Conservation (phyloP, 805 yeast species). For the Yamadazyma paraphyllophila region DNA sequence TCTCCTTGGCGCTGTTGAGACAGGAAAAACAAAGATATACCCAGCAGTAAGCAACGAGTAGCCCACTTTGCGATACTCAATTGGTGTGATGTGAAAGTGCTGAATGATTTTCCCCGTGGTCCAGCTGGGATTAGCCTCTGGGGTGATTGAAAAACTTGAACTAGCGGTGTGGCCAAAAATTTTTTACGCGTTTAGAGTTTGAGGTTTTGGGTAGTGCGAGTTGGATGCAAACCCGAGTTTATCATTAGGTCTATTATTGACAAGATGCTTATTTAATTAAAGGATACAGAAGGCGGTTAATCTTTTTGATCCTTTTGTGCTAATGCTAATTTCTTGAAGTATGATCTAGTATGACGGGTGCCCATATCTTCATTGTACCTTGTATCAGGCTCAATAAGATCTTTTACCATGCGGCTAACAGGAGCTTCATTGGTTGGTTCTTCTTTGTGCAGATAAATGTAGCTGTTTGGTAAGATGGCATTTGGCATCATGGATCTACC, state of each 20-base stretch:
- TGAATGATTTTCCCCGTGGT: no score
- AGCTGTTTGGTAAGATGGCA: slow-evolving; percentile 38
- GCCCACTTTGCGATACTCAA: no score
- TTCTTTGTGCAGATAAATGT: slow-evolving; percentile 29
- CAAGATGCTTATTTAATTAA: no score
- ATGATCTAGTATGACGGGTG: slow-evolving; percentile 40
- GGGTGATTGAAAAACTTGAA: no score
- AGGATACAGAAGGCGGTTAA: no score
- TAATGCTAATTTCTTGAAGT: slow-evolving; percentile 24
- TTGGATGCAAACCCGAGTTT: background rate
- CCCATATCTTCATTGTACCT: slow-evolving; percentile 23
- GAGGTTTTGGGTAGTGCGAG: background rate
- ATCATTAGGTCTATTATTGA: no score
- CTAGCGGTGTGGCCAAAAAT: background rate
- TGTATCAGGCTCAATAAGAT: slow-evolving; percentile 25
- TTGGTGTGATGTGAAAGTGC: background rate
- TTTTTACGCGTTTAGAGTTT: slow-evolving; percentile 3
- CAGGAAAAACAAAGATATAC: no score
- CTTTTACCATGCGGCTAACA: slow-evolving; percentile 33
- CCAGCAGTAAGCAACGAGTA: no score
- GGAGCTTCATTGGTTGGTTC: slow-evolving; percentile 13
- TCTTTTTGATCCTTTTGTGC: no score
- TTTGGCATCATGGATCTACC: slow-evolving; percentile 65
- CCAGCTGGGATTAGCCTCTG: no score
- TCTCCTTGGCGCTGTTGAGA: background rate